These are phyloP conservation scores for Bonnemaisonia californica DNA, from an alignment of 31 red algal genomes.

Conservation along the genomic window DNA sequence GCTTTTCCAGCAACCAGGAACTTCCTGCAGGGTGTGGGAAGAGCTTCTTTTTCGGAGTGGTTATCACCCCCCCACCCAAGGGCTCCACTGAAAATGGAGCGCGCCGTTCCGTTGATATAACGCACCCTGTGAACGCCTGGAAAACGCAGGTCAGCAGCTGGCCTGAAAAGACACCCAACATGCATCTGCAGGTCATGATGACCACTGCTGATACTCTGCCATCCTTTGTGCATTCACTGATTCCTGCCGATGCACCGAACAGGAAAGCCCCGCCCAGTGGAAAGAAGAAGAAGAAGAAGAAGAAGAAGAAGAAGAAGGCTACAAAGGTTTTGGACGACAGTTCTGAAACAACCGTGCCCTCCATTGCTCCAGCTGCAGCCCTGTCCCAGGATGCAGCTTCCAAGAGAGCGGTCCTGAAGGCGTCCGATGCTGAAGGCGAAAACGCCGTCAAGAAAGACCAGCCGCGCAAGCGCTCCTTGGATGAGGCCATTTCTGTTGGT, in stretches of 20 bases:
- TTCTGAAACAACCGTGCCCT: not conserved
- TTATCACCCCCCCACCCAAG: conserved; percentile 26
- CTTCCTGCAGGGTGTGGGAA: conserved; percentile 65
- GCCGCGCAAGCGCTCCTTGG: not conserved
- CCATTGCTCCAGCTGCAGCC: not conserved
- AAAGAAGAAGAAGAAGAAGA: conserved; percentile 48
- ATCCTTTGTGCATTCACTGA: conserved; percentile 16
- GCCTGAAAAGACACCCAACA: conserved; percentile 63
- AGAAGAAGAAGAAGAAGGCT: conserved; percentile 40
- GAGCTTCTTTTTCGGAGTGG: conserved; percentile 73
- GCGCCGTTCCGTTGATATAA: conserved; percentile 56
- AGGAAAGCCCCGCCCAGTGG: not conserved
- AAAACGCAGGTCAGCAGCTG: conserved; percentile 40
- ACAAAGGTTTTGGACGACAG: not conserved
- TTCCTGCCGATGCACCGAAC: conserved; percentile 15
- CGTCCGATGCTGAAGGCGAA: not conserved
- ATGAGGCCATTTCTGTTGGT: not conserved
- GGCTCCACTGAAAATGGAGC: conserved; percentile 29
- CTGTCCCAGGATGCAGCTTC: not conserved
- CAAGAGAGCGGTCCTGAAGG: not conserved
- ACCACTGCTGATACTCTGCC: conserved; percentile 39
- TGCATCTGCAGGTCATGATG: conserved; percentile 58
- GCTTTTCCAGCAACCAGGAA: conserved; percentile 40
- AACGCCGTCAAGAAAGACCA: not conserved
- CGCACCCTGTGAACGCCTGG: conserved; percentile 65